Base-by-base conservation (phyloP, 768 basidiomycete genomes). In the Cystoderma amianthinum region DNA sequence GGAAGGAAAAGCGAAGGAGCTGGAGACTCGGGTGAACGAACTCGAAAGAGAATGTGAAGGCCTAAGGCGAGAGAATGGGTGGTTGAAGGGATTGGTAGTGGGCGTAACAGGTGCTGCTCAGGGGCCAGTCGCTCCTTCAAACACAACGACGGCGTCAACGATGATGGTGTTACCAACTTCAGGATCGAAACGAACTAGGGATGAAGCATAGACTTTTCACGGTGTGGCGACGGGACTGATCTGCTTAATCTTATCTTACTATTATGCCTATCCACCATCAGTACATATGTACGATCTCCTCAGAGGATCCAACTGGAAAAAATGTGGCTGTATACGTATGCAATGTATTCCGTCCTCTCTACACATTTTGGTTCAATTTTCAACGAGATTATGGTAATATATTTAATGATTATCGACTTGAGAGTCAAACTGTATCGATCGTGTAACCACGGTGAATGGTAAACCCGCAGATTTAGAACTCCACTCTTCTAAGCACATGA, bases 1-100 rank as follows among this genome's bases (percentile, higher is more conserved):
- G 16, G 93, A 95, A 63, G 74, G 71, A 32, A 82, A 80, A 52
- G 80, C 86, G 12, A 91, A 90, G 65, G 90, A 94, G 55, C 71
- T 95, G 12, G 86, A 91, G 56, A 67, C 67, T 0, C 77, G 82
- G 39, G 88, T 94, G 11, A 70, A 64, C 41, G 87, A 87, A 53
- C 72, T 96, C 11, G 93, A 96, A 66, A 76, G 85, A 59, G 91
- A 95, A 62, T 93, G 93, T 60, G 92, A 95, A 60, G 80, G 77
- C 0, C 69, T 94, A 38, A 71, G 89, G 36, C 72, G 87, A 44
- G 92, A 96, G 67, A 96, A 96, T 53, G 85, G 86, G 1, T 95
- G 91, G 90, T 59, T 95, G 49, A 88, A 92, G 63, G 87, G 90
- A 0, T 63, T 95, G 11, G 88, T 95, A 4, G 88, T 93, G 2